phyloP scores from a whole-genome alignment of 352 stramenopile genomes.

The Globisporangium megalacanthum region DNA sequence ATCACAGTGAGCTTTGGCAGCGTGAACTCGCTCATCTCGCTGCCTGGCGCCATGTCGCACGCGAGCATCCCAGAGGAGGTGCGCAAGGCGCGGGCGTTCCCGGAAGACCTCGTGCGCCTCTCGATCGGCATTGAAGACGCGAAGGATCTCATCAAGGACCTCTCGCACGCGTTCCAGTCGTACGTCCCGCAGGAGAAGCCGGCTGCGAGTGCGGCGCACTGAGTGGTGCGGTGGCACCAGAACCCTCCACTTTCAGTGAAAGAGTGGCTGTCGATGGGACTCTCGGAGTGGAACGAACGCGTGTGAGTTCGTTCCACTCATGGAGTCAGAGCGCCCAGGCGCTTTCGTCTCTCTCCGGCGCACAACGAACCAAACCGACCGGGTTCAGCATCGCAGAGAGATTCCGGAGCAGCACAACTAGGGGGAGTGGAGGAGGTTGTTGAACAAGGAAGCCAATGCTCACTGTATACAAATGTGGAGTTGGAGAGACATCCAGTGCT shows the following conservation, averaged over 20 bases:
- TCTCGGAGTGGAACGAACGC: slow-evolving; percentile 7
- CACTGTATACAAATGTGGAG: too few relatives aligned
- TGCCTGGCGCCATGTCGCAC: slow-evolving; percentile 94
- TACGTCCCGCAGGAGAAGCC: slow-evolving; percentile 33
- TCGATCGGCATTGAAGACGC: slow-evolving; percentile 94
- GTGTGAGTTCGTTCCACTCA: slow-evolving; percentile 3
- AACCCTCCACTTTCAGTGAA: too few relatives aligned
- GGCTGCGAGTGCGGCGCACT: slow-evolving; percentile 4
- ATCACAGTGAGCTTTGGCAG: slow-evolving; percentile 92
- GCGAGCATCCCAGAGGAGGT: slow-evolving; percentile 91
- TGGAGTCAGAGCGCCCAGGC: slow-evolving; percentile 14
- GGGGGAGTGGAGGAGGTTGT: too few relatives aligned
- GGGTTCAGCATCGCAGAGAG: slow-evolving; percentile 9
- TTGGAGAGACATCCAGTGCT: too few relatives aligned
- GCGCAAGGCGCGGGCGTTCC: slow-evolving; percentile 86
- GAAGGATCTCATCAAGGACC: slow-evolving; percentile 93
- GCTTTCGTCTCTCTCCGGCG: slow-evolving; percentile 18
- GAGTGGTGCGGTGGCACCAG: background rate
- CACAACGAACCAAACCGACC: background rate
- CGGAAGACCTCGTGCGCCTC: slow-evolving; percentile 92
- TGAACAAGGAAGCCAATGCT: too few relatives aligned
- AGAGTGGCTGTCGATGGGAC: slow-evolving; percentile 11
- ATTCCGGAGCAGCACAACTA: slow-evolving; percentile 9
- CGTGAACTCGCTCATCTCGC: slow-evolving; percentile 91
- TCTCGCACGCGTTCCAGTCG: slow-evolving; percentile 86